phyloP scores from a whole-genome alignment of 2,329 filamentous ascomycete genomes.

The Aspergillus cejpii region DNA sequence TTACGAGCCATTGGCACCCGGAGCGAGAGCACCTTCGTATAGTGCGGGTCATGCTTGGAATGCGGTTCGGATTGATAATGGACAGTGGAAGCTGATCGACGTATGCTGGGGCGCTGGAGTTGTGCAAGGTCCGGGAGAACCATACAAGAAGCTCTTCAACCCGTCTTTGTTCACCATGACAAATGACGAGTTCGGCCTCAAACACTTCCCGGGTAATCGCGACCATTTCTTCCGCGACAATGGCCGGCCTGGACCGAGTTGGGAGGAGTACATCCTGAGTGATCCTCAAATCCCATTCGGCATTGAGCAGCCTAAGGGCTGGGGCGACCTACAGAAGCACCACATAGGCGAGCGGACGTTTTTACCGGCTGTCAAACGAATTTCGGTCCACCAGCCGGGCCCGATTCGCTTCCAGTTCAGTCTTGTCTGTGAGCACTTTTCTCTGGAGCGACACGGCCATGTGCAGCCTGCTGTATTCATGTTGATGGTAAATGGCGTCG shows the following conservation, averaged over 20 bases:
- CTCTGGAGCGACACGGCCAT: slow-evolving; percentile 57
- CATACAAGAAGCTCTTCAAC: slow-evolving; percentile 63
- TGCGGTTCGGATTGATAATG: slow-evolving; percentile 76
- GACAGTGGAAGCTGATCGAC: slow-evolving; percentile 86
- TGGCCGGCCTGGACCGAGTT: slow-evolving; percentile 55
- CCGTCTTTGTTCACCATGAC: slow-evolving; percentile 54
- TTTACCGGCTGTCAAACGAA: slow-evolving; percentile 53
- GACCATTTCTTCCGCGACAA: slow-evolving; percentile 68
- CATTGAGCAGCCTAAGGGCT: slow-evolving; percentile 44
- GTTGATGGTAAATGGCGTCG: slow-evolving; percentile 58
- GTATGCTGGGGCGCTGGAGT: slow-evolving; percentile 86
- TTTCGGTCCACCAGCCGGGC: slow-evolving; percentile 53
- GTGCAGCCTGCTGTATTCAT: slow-evolving; percentile 59
- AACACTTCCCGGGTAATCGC: slow-evolving; percentile 68
- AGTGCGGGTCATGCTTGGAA: slow-evolving; percentile 82
- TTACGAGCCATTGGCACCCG: slow-evolving; percentile 56
- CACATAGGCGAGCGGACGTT: slow-evolving; percentile 54
- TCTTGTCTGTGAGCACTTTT: slow-evolving; percentile 77
- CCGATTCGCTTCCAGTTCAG: slow-evolving; percentile 72
- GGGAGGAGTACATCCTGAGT: slow-evolving; percentile 76
- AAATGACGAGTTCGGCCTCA: slow-evolving; percentile 74
- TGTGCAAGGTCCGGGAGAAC: slow-evolving; percentile 48
- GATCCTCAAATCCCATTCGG: slow-evolving; percentile 44
- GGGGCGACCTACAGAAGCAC: slow-evolving; percentile 43
- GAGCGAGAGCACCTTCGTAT: slow-evolving; percentile 58